phyloP scores from a whole-genome alignment of 345 rosid genomes.

The Eucalyptus rudis region DNA sequence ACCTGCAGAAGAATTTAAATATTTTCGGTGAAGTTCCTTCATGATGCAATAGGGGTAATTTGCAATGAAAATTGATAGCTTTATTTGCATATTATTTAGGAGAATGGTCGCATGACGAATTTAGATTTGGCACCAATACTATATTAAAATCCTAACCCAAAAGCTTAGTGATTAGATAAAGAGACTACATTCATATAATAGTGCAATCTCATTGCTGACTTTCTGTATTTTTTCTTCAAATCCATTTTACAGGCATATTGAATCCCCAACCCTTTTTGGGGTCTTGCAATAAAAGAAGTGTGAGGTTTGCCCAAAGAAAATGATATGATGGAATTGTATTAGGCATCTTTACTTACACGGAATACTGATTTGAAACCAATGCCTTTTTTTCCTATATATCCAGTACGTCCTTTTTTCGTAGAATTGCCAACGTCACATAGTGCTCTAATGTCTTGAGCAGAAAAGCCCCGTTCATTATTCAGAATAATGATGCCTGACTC shows the following conservation, averaged over 20 bases:
- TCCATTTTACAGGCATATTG: neutral
- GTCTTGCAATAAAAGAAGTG: neutral
- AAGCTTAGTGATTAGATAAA: neutral
- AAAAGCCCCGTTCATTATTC: conserved; percentile 84
- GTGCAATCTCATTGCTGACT: neutral
- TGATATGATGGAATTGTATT: neutral
- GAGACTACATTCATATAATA: neutral
- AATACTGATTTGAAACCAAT: conserved; percentile 98
- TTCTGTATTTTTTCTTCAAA: neutral
- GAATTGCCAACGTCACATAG: conserved; percentile 94
- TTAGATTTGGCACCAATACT: neutral
- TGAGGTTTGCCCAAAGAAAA: neutral
- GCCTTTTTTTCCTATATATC: conserved; percentile 93
- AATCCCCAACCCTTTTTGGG: neutral
- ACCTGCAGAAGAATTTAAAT: conserved; percentile 31
- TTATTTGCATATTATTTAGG: neutral
- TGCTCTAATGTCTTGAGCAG: conserved; percentile 75
- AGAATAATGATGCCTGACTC: conserved; percentile 54
- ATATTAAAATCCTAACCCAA: neutral
- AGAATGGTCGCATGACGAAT: neutral
- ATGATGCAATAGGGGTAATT: neutral
- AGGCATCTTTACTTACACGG: conserved; percentile 45
- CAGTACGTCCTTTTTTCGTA: conserved; percentile 69
- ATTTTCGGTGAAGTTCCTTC: neutral
- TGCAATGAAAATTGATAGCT: neutral